Evolutionary conservation across 1,139 yeast species (phyloP).

Genomic region (Saccharomyces pastorianus): DNA sequence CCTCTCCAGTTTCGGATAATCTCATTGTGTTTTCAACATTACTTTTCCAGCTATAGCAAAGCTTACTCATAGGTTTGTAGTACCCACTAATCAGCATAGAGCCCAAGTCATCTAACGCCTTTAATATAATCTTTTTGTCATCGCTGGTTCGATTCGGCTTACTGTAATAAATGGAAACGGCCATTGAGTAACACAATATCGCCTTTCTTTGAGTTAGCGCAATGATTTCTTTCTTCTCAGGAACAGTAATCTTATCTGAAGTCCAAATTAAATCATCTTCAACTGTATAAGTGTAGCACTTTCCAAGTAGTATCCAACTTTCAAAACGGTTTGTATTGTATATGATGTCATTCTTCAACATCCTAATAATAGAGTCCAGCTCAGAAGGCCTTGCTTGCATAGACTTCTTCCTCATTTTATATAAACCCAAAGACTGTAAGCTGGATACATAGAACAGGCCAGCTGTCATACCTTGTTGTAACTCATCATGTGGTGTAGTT

Average conservation of each 20-base stretch:
- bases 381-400: slow-evolving; percentile 79
- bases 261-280: slow-evolving; percentile 91
- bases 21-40: slow-evolving; percentile 15
- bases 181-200: slow-evolving; percentile 67
- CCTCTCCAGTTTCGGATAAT: slow-evolving; percentile 21
- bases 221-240: slow-evolving; percentile 54
- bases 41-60: slow-evolving; percentile 24
- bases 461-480: slow-evolving; percentile 35
- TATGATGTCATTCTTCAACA: slow-evolving; percentile 58
- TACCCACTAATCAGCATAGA: slow-evolving; percentile 24
- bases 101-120: slow-evolving; percentile 26
- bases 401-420: slow-evolving; percentile 59
- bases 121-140: slow-evolving; percentile 26
- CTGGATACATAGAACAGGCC: slow-evolving; percentile 77
- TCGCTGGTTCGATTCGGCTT: slow-evolving; percentile 6
- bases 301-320: slow-evolving; percentile 80
- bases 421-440: slow-evolving; percentile 54
- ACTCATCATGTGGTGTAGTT: slow-evolving; percentile 31
- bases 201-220: slow-evolving; percentile 65
- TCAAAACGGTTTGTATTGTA: slow-evolving; percentile 66
- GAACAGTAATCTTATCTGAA: slow-evolving; percentile 66
- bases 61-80: slow-evolving; percentile 53
- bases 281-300: slow-evolving; percentile 67
- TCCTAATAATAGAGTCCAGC: slow-evolving; percentile 60
- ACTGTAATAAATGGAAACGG: slow-evolving; percentile 34